phyloP scores from a whole-genome alignment of 176 grass and related monocot species.

The Musa beccarii region DNA sequence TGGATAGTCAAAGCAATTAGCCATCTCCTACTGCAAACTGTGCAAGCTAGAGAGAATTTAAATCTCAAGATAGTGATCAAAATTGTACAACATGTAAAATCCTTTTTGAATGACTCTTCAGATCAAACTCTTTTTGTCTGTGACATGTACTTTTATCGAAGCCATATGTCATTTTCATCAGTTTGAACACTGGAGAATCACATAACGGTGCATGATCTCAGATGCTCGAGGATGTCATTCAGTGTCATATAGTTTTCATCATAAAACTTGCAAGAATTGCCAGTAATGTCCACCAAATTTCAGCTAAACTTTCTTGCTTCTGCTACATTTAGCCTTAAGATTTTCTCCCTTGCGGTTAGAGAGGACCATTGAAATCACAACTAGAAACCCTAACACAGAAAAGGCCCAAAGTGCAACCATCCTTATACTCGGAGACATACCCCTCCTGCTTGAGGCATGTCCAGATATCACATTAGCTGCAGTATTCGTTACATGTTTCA shows the following conservation, averaged over 20 bases:
- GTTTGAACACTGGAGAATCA: background rate
- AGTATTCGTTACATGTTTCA: constrained; percentile 16
- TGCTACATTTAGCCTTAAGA: constrained; percentile 48
- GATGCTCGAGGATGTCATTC: too few species aligned
- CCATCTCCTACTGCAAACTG: background rate
- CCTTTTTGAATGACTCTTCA: too few species aligned
- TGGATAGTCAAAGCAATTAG: background rate
- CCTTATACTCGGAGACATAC: constrained; percentile 41
- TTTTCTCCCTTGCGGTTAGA: constrained; percentile 36
- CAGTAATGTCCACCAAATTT: background rate
- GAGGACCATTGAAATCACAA: constrained; percentile 54
- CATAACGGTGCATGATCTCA: background rate
- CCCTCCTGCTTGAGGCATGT: constrained; percentile 30
- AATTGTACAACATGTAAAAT: too few species aligned
- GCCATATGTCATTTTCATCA: background rate
- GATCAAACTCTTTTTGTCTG: background rate
- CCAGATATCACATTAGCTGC: constrained; percentile 10
- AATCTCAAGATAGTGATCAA: too few species aligned
- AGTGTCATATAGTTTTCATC: background rate
- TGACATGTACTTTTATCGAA: background rate
- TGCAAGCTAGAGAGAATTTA: background rate
- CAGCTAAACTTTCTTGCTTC: constrained; percentile 32
- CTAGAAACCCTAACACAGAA: constrained; percentile 51
- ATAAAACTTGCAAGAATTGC: background rate
- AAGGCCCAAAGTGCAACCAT: constrained; percentile 64